Base-by-base conservation (phyloP, 306 rosid species). In the Cucurbita pepo region DNA sequence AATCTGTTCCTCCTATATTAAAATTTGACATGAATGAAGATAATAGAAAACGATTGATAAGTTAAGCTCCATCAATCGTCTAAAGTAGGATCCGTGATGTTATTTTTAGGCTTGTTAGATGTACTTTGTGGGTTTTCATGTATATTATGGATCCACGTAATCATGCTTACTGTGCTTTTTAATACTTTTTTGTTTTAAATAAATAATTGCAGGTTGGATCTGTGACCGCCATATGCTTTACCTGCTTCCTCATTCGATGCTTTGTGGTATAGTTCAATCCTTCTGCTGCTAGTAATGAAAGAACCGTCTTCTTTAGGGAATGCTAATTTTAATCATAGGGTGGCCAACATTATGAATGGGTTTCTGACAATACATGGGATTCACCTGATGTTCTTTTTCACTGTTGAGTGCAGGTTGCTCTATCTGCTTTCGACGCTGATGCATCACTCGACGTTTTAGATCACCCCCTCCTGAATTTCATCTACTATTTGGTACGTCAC, bases 191-290 rank as follows among this genome's bases (percentile, higher is more conserved):
- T 21, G 48, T 71, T 63, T 2, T 30, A 30, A 48, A 50, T 8
- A 61, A 61, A 61, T 61, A 18, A 47, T 84, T 89, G 79, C 95
- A 94, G 97, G 99, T 94, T 48, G 99, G 99, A 79, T 91, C 90
- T 51, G 96, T 94, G 43, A 89, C 99, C 37, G 97, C 95, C 80
- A 89, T 94, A 81, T 91, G 99, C 81, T 94, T 86, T 87, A 88
- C 92, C 78, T 94, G 99, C 84, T 94, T 94, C 84, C 86, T 94
- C 64, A 75, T 94, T 59, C 83, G 99, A 91, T 94, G 96, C 59
- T 74, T 91, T 80, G 93, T 94, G 96, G 97, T 94, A 85, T 85
- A 73, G 10, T 72, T 76, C 81, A 79, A 73, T 78, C 71, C 67
- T 55, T 5, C 18, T 37, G 7, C 18, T 18, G 16, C 41, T 22